These are phyloP conservation scores for Fomitiporia mediterranea DNA, from an alignment of 1,284 basidiomycete genomes.

Conservation along the genomic window DNA sequence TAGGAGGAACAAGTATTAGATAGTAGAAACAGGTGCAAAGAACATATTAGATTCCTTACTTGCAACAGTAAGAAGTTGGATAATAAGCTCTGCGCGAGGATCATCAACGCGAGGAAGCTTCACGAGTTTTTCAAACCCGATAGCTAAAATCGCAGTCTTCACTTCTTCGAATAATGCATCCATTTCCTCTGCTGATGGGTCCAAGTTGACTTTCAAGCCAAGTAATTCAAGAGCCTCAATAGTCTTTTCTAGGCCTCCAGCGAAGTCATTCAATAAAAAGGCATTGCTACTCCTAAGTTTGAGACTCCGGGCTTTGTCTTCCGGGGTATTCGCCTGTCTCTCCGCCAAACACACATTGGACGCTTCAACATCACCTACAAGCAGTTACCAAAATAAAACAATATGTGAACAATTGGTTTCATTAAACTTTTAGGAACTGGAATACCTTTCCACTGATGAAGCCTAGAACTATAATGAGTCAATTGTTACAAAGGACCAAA, in stretches of 20 bases:
- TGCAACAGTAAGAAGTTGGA: conserved; percentile 61
- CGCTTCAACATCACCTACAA: conserved; percentile 43
- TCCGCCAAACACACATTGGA: conserved; percentile 51
- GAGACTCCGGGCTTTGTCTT: conserved; percentile 53
- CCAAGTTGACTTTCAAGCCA: conserved; percentile 53
- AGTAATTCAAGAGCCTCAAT: conserved; percentile 54
- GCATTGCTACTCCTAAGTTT: conserved; percentile 57
- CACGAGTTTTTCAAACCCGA: conserved; percentile 63
- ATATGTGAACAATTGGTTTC: background rate
- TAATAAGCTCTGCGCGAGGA: conserved; percentile 52
- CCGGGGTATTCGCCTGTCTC: conserved; percentile 45
- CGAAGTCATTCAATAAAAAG: conserved; percentile 52
- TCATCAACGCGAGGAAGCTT: conserved; percentile 57
- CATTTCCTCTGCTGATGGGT: conserved; percentile 49
- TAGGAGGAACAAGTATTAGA: conserved; percentile 26
- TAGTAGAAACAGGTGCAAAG: background rate
- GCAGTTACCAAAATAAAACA: no score
- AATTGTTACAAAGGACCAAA: background rate
- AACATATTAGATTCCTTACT: no score
- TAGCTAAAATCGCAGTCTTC: conserved; percentile 62
- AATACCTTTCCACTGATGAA: conserved; percentile 59
- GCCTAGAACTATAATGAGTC: conserved; percentile 30
- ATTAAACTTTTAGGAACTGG: background rate
- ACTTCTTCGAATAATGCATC: conserved; percentile 62
- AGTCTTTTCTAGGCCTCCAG: conserved; percentile 53